Base-by-base conservation (phyloP, 2,329 filamentous ascomycete species). In the Colletotrichum sp. region DNA sequence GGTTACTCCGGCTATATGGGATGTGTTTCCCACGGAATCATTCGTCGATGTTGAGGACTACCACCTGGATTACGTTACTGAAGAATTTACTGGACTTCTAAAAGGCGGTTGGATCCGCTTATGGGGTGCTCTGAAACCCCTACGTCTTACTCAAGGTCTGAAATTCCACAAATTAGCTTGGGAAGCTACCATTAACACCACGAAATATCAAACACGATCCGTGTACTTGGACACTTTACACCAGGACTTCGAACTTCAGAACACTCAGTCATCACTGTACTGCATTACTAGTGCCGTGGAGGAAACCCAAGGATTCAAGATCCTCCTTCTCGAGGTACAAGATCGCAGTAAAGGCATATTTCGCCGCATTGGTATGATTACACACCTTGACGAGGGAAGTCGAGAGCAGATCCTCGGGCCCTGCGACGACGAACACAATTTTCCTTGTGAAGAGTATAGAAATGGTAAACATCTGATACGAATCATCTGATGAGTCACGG, bases 171-270 rank as follows among this genome's bases (percentile, higher is more conserved):
- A 24, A 16, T 7, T 10, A 0, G 0, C 16, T 13, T 61, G 16
- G 58, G 18, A 34, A 34, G 28, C 28, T 0, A 13, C 12, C 0
- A 32, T 61, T 18, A 32, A 34, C 30, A 21, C 3, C 9, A 28
- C 24, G n/a, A 58, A 2, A 21, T n/a, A n/a, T 58, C 13, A 58
- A 14, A 9, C 8, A 24, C 24, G 24, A 24, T 61, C 18, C 28
- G 10, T 56, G 9, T 1, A 3, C 5, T n/a, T 36, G 8, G 38
- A 24, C 0, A 52, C 13, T 0, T 32, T 14, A 2, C 38, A 55
- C 2, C 24, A 8, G 3, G 16, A 12, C 10, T 34, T 52, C 10
- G 10, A 61, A 7, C 0, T 7, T 14, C 16, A 61, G 30, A 61
- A 61, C 30, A 3, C 58, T 12, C 2, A 61, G 3, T 34, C 28